phyloP scores from a whole-genome alignment of 768 basidiomycete species.

The Leccinum rimulosum region DNA sequence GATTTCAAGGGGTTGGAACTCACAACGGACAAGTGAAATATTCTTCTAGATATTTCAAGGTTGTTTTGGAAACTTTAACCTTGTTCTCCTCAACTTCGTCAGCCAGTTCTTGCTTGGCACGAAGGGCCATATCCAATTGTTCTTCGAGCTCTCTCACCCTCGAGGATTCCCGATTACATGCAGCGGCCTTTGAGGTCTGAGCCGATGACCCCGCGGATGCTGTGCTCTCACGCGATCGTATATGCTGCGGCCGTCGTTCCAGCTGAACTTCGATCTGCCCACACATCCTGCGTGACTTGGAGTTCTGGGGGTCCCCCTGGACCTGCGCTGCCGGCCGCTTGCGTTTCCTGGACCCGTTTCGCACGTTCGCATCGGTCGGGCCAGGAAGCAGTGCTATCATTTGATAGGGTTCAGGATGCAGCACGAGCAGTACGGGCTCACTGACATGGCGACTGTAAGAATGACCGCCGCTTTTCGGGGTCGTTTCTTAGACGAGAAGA shows the following conservation, averaged over 20 bases:
- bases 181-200: not conserved
- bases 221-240: constrained; percentile 2
- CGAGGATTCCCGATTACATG: constrained; percentile 34
- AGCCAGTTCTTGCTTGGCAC: constrained; percentile 42
- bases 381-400: constrained; percentile 8
- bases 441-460: constrained; percentile 15
- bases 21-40: constrained; percentile 66
- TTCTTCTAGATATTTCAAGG: constrained; percentile 55
- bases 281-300: constrained; percentile 14
- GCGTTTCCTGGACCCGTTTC: constrained; percentile 9
- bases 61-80: constrained; percentile 27
- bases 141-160: constrained; percentile 44
- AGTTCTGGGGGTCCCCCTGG: not conserved
- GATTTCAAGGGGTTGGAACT: constrained; percentile 23
- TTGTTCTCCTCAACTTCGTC: constrained; percentile 42
- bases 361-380: not conserved
- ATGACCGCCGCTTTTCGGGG: not conserved
- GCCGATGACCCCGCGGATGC: not conserved
- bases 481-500: constrained; percentile 21
- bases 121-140: constrained; percentile 37
- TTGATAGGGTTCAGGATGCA: constrained; percentile 3
- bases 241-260: not conserved
- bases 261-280: constrained; percentile 9
- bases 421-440: not conserved
- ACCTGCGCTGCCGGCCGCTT: not conserved